A percentile compares a stretch with the other conserved stretches of the same genome.
phyloP scores from a whole-genome alignment of 352 stramenopile species.

The Thraustotheca clavata region DNA sequence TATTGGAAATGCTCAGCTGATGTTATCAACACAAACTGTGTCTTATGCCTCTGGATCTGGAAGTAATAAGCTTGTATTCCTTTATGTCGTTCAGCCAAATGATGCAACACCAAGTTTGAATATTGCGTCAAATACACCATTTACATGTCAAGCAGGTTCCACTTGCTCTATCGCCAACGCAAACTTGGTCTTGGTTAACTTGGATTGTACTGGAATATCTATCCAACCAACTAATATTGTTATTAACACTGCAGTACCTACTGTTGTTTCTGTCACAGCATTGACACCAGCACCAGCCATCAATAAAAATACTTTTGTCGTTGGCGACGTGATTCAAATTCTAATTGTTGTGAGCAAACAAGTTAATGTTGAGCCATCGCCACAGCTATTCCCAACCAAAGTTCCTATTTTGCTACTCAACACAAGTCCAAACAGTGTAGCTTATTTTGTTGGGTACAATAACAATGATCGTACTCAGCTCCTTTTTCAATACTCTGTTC shows the following conservation, averaged over 20 bases:
- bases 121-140: conserved; percentile 33
- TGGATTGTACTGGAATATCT: conserved; percentile 35
- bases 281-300: conserved; percentile 39
- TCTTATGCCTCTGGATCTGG: conserved; percentile 47
- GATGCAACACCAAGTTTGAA: conserved; percentile 39
- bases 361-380: conserved; percentile 71
- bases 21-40: conserved; percentile 54
- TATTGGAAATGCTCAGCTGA: conserved; percentile 37
- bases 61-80: conserved; percentile 46
- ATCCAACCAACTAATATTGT: conserved; percentile 41
- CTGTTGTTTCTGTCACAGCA: conserved; percentile 54
- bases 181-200: conserved; percentile 34
- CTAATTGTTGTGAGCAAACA: conserved; percentile 62
- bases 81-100: conserved; percentile 51
- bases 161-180: conserved; percentile 51
- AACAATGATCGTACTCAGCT: conserved; percentile 44
- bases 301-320: conserved; percentile 60
- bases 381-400: conserved; percentile 59
- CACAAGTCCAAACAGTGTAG: conserved; percentile 25
- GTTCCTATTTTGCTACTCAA: conserved; percentile 60
- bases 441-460: conserved; percentile 2
- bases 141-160: neutral
- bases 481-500: conserved; percentile 65
- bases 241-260: conserved; percentile 47
- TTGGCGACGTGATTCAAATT: conserved; percentile 72